A percentile compares a stretch with the other conserved stretches of the same genome.
phyloP scores from a whole-genome alignment of 2,329 filamentous ascomycete genomes.

The Hypomyces rosellus region DNA sequence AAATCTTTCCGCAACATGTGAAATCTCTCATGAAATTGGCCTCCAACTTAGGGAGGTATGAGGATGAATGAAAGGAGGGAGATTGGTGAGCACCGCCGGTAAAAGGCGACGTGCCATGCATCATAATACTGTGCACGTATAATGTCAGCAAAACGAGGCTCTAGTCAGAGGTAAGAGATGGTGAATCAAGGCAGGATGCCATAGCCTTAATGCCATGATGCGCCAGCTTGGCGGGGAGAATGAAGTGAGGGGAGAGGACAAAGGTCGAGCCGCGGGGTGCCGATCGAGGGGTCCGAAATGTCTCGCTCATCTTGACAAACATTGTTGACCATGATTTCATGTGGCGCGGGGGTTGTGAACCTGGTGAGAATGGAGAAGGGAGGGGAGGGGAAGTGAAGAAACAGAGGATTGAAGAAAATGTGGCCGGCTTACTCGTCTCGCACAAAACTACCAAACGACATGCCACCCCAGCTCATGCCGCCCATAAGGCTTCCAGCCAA shows the following conservation, averaged over 20 bases:
- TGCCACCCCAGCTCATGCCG: slow-evolving; percentile 94
- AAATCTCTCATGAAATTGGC: slow-evolving; percentile 98
- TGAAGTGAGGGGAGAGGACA: neutral
- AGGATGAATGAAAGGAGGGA: slow-evolving; percentile 94
- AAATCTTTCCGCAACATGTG: slow-evolving; percentile 82
- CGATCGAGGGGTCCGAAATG: slow-evolving; percentile 5
- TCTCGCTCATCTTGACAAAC: neutral
- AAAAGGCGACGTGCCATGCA: slow-evolving; percentile 94
- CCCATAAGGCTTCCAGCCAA: slow-evolving; percentile 61
- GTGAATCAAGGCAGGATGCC: neutral
- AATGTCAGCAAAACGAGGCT: slow-evolving; percentile 17
- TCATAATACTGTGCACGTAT: slow-evolving; percentile 64
- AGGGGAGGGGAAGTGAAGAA: neutral
- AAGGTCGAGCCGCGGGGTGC: slow-evolving; percentile 4
- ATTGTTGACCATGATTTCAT: too few relatives aligned
- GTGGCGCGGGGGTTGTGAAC: too few relatives aligned
- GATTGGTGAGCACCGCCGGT: slow-evolving; percentile 60
- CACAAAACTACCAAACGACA: slow-evolving; percentile 95
- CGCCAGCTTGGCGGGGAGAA: neutral
- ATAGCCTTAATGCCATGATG: slow-evolving; percentile 1
- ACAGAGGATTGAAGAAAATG: slow-evolving; percentile 4
- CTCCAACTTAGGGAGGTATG: slow-evolving; percentile 92
- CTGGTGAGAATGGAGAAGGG: too few relatives aligned
- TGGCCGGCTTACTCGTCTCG: slow-evolving; percentile 78
- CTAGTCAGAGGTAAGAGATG: neutral